Evolutionary conservation across 345 rosid species (phyloP).

Genomic region (Dovyalis caffra): DNA sequence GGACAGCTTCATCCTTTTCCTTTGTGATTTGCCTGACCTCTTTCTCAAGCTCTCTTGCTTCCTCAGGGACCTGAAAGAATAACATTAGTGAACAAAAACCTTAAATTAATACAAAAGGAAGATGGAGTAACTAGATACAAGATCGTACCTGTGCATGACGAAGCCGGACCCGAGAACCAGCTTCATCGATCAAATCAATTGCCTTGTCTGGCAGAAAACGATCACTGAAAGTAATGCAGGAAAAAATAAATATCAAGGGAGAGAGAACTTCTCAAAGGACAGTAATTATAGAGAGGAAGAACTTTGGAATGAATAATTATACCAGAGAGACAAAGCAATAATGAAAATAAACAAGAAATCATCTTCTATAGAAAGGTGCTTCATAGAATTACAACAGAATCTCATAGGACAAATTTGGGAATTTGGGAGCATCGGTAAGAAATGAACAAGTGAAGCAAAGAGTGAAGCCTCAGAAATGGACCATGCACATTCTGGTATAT

Average conservation of each 20-base stretch:
- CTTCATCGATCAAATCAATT: slow-evolving; percentile 97
- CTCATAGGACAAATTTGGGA: background rate
- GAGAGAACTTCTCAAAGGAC: background rate
- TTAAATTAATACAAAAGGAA: background rate
- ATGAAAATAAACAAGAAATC: background rate
- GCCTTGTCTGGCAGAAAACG: slow-evolving; percentile 99
- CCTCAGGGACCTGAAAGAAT: slow-evolving; percentile 80
- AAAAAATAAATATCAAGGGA: background rate
- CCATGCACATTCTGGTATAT: background rate
- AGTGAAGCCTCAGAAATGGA: background rate
- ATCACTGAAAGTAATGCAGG: slow-evolving; percentile 49
- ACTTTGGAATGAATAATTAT: background rate
- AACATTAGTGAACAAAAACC: background rate
- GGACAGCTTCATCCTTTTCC: slow-evolving; percentile 95
- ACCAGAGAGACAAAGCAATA: background rate
- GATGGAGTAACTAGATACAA: slow-evolving; percentile 5
- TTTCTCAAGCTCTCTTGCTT: slow-evolving; percentile 93
- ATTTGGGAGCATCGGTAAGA: background rate
- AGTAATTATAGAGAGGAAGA: background rate
- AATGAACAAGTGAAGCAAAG: background rate
- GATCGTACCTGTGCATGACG: slow-evolving; percentile 80
- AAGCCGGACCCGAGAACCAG: slow-evolving; percentile 97
- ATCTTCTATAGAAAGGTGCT: background rate
- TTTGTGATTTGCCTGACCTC: slow-evolving; percentile 90
- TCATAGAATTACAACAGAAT: background rate